Evolutionary conservation across 306 rosid species (phyloP), one percentile per base, ranked within the genome.

Genomic region (Prunus fruticosa): DNA sequence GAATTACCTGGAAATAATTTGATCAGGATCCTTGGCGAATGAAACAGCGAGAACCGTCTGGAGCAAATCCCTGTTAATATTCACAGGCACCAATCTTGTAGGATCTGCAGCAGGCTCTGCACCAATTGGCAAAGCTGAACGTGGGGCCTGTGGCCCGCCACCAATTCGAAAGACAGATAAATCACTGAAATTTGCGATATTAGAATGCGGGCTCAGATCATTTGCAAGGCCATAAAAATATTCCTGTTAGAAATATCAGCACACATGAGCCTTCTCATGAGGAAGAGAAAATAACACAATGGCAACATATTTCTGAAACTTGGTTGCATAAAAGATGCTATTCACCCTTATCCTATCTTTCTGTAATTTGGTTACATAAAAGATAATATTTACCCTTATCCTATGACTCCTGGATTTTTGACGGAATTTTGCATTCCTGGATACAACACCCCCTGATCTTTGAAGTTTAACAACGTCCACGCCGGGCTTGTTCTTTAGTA

Each of bases 101-200:
- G 99, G 97, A 69, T 92, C 97, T 43, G 97, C 97, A 4, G 93
- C 91, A 69, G 99, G 99, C 83, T 95, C 97, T 56, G 99, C 99
- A 71, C 99, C 98, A 82, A 95, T 92, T 51, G 97, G 98, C 88
- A 95, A 80, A 71, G 98, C 98, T 51, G 97, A 95, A 8, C 96
- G 97, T 0, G 97, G 98, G 77, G 98, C 96, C 81, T 95, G 98
- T 46, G 98, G 98, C 71, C 97, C 97, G 1, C 98, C 99, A 28
- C 99, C 99, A 78, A 92, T 81, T 78, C 97, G 96, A 86, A 84
- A 90, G 77, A 95, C 86, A 41, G 80, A 79, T 83, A 95, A 85
- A 69, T 95, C 98, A 7, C 88, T 77, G 58, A 92, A 95, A 74
- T 81, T 95, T 80, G 97, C 91, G 14, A 88, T 86, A 81, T 89